Evolutionary conservation across 2,329 filamentous ascomycete genomes (phyloP), one percentile per base, ranked within the genome.

Genomic region (Paecilomyces fulvus): DNA sequence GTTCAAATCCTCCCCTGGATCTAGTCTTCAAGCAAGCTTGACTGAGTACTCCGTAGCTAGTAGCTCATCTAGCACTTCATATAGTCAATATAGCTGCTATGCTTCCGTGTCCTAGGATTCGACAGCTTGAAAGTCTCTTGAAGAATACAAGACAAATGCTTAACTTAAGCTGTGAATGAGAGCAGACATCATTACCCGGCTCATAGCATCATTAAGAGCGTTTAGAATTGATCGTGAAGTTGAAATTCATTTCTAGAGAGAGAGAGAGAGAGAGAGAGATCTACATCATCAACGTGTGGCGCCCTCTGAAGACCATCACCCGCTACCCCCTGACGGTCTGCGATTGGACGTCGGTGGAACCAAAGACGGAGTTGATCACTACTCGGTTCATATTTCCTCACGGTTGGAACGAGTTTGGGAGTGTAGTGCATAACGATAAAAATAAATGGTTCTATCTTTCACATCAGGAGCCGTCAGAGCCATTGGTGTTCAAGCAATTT

Each of bases 271-370:
- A 37, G n/a, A 14, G n/a, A 14, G 31, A 37, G 14, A 17, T 62
- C 10, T 20, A 60, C 49, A 55, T 58, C 30, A 54, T 69, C 30
- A 64, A 64, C 55, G 63, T 64, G 21, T 67, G 61, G 63, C 59
- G 65, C 25, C 61, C 64, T 2, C 54, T 66, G 46, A 62, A 65
- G 53, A 58, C 59, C 0, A 59, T 68, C 4, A 52, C 56, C 9
- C 51, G 60, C 28, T 62, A 67, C 28, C 62, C 64, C 8, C 57
- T 67, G n/a, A 59, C 59, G 1, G 55, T 66, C 10, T 64, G 63
- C 56, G 64, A 64, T 54, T 61, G 59, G 56, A 53, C n/a, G 5
- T 58, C 60, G 3, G 54, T 62, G 7, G 52, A 58, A 21, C 56
- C 53, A 5, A 23, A 31, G 48, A 52, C 54, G 7, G 58, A 61